phyloP scores from a whole-genome alignment of 768 basidiomycete species.

The Myochromella boudieri region DNA sequence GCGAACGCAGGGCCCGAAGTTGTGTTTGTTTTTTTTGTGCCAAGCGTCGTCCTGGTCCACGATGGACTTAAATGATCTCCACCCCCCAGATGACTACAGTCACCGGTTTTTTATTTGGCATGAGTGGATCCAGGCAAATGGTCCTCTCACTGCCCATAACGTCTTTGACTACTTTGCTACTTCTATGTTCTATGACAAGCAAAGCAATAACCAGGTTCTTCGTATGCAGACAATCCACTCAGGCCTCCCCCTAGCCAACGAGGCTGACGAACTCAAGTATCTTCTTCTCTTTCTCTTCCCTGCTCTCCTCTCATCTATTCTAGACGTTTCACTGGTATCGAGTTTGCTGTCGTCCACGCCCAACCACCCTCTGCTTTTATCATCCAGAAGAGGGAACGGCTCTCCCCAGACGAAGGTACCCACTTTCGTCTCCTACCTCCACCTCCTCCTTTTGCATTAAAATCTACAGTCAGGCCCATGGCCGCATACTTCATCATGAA shows the following conservation, averaged over 20 bases:
- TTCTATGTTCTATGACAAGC: conserved; percentile 94
- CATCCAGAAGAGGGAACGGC: conserved; percentile 84
- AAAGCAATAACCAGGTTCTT: conserved; percentile 88
- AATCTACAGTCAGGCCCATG: conserved; percentile 61
- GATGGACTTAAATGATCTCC: conserved; percentile 61
- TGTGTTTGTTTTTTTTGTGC: conserved; percentile 1
- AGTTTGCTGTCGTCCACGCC: conserved; percentile 83
- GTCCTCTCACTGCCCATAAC: conserved; percentile 71
- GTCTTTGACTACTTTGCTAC: conserved; percentile 89
- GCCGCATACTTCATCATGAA: conserved; percentile 88
- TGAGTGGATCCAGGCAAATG: conserved; percentile 87
- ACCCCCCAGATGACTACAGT: conserved; percentile 79
- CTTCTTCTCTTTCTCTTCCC: conserved; percentile 16
- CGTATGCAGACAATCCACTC: conserved; percentile 94
- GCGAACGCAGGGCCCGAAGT: conserved; percentile 22
- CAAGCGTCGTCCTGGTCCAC: conserved; percentile 10
- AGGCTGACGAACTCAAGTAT: conserved; percentile 84
- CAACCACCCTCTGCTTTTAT: conserved; percentile 82
- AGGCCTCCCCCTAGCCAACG: conserved; percentile 72
- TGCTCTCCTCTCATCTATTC: conserved; percentile 4
- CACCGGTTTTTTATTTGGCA: conserved; percentile 89
- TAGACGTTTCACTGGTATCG: conserved; percentile 81
- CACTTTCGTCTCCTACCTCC: conserved; percentile 7
- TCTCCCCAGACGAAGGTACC: conserved; percentile 83
- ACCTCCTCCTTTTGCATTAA: not conserved